Percentiles rank a stretch among this genome's conserved stretches.
These are phyloP conservation scores for Fusarium sp. DNA, from an alignment of 2,329 filamentous ascomycete species.

Conservation along the genomic window DNA sequence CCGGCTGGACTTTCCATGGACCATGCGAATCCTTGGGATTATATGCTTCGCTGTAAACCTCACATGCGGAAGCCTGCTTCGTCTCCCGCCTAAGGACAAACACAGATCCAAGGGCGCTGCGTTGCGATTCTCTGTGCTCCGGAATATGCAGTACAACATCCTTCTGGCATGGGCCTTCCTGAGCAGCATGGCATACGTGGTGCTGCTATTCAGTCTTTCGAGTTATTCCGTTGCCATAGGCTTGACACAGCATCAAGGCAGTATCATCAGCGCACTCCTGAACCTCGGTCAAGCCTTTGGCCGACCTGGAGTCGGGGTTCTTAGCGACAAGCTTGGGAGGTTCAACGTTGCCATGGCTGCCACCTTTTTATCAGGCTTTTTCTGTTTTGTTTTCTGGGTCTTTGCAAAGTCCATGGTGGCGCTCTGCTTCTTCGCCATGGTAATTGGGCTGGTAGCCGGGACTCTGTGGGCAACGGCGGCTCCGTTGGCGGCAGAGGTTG, in stretches of 20 bases:
- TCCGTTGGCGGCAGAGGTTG: constrained; percentile 12
- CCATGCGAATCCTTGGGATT: constrained; percentile 63
- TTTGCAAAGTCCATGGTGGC: constrained; percentile 69
- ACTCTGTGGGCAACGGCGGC: constrained; percentile 12
- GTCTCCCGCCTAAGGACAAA: background rate
- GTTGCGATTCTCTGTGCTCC: background rate
- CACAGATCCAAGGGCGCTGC: background rate
- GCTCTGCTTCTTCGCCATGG: constrained; percentile 68
- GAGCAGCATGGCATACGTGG: background rate
- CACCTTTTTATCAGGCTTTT: constrained; percentile 55
- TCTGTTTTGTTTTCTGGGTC: constrained; percentile 72
- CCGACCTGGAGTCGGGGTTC: constrained; percentile 71
- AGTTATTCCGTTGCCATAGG: constrained; percentile 49
- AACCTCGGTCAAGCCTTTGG: constrained; percentile 72
- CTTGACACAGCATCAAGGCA: constrained; percentile 68
- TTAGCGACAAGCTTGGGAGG: constrained; percentile 70
- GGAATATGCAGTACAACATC: background rate
- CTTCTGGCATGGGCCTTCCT: background rate
- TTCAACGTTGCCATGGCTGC: constrained; percentile 71
- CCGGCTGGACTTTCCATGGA: constrained; percentile 65
- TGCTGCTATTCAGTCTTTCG: background rate
- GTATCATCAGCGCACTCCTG: constrained; percentile 69
- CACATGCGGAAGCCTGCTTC: background rate
- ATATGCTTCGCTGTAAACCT: constrained; percentile 65
- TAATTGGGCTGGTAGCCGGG: constrained; percentile 65